A percentile compares a stretch with the other conserved stretches of the same genome.
Conservation (phyloP, 371 early-diverging fungal species). For the Nematocida homosporus region DNA sequence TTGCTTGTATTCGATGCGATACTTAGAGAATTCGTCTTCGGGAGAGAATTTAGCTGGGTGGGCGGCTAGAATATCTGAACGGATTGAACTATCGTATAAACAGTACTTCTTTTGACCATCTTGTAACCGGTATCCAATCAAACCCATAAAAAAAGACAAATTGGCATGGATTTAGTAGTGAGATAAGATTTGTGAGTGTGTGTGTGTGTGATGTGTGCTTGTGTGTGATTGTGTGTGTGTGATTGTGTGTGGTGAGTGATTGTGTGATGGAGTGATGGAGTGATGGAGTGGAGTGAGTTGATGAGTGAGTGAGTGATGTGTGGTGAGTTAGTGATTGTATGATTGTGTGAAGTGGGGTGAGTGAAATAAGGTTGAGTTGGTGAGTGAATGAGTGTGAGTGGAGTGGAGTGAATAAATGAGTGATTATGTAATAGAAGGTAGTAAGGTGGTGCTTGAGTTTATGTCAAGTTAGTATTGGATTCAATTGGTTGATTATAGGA, state of each 20-base stretch:
- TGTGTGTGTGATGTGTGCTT: neutral
- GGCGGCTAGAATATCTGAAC: constrained; percentile 40
- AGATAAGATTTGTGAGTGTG: neutral
- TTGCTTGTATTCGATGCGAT: constrained; percentile 63
- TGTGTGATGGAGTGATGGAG: neutral
- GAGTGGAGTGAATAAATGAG: no score
- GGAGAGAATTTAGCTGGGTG: constrained; percentile 66
- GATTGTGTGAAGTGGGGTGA: no score
- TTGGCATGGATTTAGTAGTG: neutral
- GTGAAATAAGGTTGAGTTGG: no score
- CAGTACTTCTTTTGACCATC: constrained; percentile 60
- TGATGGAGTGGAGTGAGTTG: neutral
- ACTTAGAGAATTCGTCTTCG: constrained; percentile 61
- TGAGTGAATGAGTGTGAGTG: no score
- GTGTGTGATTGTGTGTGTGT: neutral
- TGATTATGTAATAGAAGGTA: no score
- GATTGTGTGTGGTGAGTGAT: neutral
- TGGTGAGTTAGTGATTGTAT: no score
- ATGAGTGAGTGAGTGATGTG: no score
- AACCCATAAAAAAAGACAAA: constrained; percentile 25
- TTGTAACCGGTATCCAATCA: constrained; percentile 56
- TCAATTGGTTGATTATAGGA: no score
- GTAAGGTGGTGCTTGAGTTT: no score
- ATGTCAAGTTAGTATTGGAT: no score
- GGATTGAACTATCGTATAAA: constrained; percentile 48